phyloP scores from a whole-genome alignment of 2,329 filamentous ascomycete genomes.

The Aspergillus neoniger region DNA sequence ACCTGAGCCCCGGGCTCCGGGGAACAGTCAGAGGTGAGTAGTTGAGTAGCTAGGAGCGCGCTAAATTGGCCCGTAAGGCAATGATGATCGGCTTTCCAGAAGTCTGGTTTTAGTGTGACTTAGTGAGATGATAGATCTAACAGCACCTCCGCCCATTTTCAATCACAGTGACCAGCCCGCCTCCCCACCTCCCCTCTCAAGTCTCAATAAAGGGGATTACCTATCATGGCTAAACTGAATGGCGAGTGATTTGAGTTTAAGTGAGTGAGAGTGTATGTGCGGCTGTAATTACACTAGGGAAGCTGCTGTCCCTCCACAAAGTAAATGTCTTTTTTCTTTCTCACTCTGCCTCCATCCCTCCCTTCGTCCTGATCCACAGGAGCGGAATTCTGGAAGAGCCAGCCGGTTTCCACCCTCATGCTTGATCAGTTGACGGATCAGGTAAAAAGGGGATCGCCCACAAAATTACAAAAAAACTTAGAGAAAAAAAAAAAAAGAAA shows the following conservation, averaged over 20 bases:
- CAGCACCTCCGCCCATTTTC: conserved; percentile 19
- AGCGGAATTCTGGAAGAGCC: conserved; percentile 1
- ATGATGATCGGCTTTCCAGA: conserved; percentile 40
- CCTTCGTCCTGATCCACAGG: not conserved
- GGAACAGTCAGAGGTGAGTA: conserved; percentile 33
- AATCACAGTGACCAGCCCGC: conserved; percentile 21
- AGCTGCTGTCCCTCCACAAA: not conserved
- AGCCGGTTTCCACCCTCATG: conserved; percentile 3
- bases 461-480: not conserved
- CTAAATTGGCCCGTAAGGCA: conserved; percentile 35
- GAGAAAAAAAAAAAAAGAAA: too few relatives aligned
- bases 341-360: not conserved
- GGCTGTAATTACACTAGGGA: not conserved
- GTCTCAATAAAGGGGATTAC: conserved; percentile 10
- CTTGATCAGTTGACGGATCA: conserved; percentile 2
- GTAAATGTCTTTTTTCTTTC: not conserved
- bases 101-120: conserved; percentile 36
- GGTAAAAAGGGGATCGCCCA: conserved; percentile 7
- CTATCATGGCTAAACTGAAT: not conserved
- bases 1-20: conserved; percentile 38
- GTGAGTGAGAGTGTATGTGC: not conserved
- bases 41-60: conserved; percentile 31
- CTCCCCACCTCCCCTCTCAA: not conserved
- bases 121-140: conserved; percentile 44
- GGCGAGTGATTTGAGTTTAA: not conserved